phyloP scores from a whole-genome alignment of 768 basidiomycete genomes.

The Clitopilus passeckerianus region DNA sequence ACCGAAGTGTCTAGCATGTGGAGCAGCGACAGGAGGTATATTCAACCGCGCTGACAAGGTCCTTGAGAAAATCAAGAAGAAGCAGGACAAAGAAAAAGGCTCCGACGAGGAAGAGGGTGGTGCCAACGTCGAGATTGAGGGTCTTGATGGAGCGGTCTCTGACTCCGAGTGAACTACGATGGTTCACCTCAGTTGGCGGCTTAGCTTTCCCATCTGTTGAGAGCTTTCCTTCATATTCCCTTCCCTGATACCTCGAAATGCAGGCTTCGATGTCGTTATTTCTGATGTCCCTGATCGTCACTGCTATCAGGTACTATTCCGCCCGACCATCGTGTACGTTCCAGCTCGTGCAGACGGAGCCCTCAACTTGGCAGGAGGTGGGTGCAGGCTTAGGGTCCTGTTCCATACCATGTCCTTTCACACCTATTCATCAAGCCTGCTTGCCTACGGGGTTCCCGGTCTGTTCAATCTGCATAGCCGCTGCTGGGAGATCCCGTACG shows the following conservation, averaged over 20 bases:
- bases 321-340: not conserved
- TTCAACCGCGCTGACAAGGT: slow-evolving; percentile 96
- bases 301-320: not conserved
- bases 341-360: not conserved
- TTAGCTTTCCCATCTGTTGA: not conserved
- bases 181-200: slow-evolving; percentile 6
- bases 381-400: not conserved
- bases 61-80: slow-evolving; percentile 78
- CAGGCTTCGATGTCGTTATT: not conserved
- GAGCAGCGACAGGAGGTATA: slow-evolving; percentile 89
- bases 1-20: slow-evolving; percentile 93
- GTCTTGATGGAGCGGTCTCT: slow-evolving; percentile 25
- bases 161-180: slow-evolving; percentile 28
- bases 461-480: not conserved
- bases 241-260: not conserved
- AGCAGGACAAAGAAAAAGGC: slow-evolving; percentile 51
- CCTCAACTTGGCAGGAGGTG: too few relatives aligned
- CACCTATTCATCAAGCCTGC: not conserved
- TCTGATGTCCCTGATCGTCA: slow-evolving; percentile 1
- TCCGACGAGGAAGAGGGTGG: slow-evolving; percentile 33
- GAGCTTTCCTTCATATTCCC: slow-evolving; percentile 2
- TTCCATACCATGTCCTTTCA: not conserved
- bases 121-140: slow-evolving; percentile 53
- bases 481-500: not conserved
- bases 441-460: not conserved